phyloP scores from a whole-genome alignment of 345 rosid genomes.

The Linum lewisii region DNA sequence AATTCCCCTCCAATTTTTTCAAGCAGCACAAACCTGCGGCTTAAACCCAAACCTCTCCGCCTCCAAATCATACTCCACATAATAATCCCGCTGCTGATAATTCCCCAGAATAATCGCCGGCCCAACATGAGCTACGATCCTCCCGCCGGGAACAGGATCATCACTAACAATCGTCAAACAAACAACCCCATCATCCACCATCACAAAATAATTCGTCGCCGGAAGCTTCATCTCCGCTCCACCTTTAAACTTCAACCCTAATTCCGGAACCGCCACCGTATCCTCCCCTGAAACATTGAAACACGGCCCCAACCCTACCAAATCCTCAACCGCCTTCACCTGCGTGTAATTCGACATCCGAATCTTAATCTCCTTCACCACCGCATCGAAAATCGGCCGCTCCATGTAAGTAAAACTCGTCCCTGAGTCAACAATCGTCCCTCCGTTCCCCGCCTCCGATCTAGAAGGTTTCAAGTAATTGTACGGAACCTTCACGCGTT shows the following conservation, averaged over 20 bases:
- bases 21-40: constrained; percentile 17
- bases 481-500: constrained; percentile 51
- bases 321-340: constrained; percentile 29
- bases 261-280: constrained; percentile 30
- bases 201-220: constrained; percentile 21
- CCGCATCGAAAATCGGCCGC: constrained; percentile 37
- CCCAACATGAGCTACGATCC: constrained; percentile 12
- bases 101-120: constrained; percentile 33
- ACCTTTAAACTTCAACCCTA: constrained; percentile 61
- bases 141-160: constrained; percentile 9
- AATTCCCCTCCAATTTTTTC: no score
- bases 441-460: constrained; percentile 51
- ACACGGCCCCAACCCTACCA: constrained; percentile 59
- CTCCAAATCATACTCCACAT: constrained; percentile 34
- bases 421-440: constrained; percentile 85
- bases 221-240: constrained; percentile 74
- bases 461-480: constrained; percentile 37
- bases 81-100: constrained; percentile 31
- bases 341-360: constrained; percentile 58
- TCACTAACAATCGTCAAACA: constrained; percentile 29
- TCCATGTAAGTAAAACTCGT: constrained; percentile 86
- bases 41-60: constrained; percentile 32
- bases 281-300: constrained; percentile 33
- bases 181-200: constrained; percentile 13
- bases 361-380: constrained; percentile 44